Evolutionary conservation across 2,329 filamentous ascomycete genomes (phyloP), one percentile per base, ranked within the genome.

Genomic region (Trichoderma sp.): DNA sequence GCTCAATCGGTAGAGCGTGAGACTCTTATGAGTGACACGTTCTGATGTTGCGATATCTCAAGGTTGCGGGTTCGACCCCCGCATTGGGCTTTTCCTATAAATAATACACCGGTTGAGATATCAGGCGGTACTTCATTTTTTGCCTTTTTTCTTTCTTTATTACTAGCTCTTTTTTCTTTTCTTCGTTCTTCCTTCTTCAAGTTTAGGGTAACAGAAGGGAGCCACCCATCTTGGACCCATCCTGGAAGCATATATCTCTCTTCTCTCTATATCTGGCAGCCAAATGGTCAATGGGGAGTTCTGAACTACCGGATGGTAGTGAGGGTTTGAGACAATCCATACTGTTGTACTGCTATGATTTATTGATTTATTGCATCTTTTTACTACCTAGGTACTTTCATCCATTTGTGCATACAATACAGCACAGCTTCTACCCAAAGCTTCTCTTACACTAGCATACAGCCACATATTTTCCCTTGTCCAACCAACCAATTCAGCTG

Each of bases 1-100:
- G 82, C 82, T 84, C 82, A 84, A 83, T 83, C 82, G 82, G 83
- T 92, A 92, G 91, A 92, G 90, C 90, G 90, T 92, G 88, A 91
- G 90, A 92, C 91, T 92, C 91, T 90, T 89, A 89, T n/a, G 9
- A 75, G 45, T 29, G 45, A 74, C 71, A 74, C 71, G 71, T 74
- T 74, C 71, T 74, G 71, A 66, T 63, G 60, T 33, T 67, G 67
- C 31, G 31, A 56, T 38, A 88, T 88, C 87, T 88, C 85, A 88
- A 88, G 87, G 86, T 85, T 88, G 87, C 85, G 86, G 86, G 88
- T 89, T 89, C 87, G 86, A 88, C 83, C 83, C 83, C 83, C 83
- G 82, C 83, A 83, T 84, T 80, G 83, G 83, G 81, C 83, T 84
- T 53, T 84, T 84, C 83, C 83, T 84, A 83, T 83, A 81, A 18